Evolutionary conservation across 2,329 filamentous ascomycete genomes (phyloP).

Genomic region (Cucurbitaria berberidis): DNA sequence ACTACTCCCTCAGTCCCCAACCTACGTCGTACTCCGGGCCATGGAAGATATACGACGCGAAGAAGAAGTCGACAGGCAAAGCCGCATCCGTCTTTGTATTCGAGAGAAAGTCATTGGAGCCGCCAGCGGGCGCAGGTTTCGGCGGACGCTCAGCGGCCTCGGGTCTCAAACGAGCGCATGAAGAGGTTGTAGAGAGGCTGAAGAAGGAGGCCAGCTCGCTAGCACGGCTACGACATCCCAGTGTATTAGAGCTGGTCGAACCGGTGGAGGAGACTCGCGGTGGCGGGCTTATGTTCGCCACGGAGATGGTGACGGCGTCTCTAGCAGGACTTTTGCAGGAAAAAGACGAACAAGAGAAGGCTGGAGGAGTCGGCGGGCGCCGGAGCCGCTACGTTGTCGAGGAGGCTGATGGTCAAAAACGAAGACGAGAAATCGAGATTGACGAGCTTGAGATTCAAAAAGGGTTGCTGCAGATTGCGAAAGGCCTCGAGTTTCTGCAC

Average conservation of each 20-base stretch:
- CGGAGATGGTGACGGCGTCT: slow-evolving; percentile 89
- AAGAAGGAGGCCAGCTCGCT: slow-evolving; percentile 91
- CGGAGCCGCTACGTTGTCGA: slow-evolving; percentile 82
- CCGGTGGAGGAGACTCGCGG: slow-evolving; percentile 92
- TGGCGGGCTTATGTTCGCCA: slow-evolving; percentile 94
- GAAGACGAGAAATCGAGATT: slow-evolving; percentile 82
- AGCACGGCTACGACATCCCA: slow-evolving; percentile 87
- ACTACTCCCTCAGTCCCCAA: slow-evolving; percentile 81
- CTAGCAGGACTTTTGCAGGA: slow-evolving; percentile 80
- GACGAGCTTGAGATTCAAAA: slow-evolving; percentile 99
- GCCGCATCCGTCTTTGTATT: slow-evolving; percentile 92
- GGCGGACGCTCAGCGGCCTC: slow-evolving; percentile 65
- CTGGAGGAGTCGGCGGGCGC: slow-evolving; percentile 70
- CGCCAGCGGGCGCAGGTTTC: slow-evolving; percentile 64
- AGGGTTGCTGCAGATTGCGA: slow-evolving; percentile 88
- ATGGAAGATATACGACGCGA: slow-evolving; percentile 98
- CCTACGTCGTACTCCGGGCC: slow-evolving; percentile 83
- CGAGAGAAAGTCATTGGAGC: slow-evolving; percentile 84
- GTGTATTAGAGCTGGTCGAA: slow-evolving; percentile 88
- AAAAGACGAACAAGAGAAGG: slow-evolving; percentile 84
- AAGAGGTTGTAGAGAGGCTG: slow-evolving; percentile 88
- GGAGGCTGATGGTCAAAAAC: slow-evolving; percentile 73
- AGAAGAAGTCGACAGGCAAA: slow-evolving; percentile 93
- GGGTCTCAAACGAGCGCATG: slow-evolving; percentile 78
- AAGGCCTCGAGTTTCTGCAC: slow-evolving; percentile 92